Percentiles rank a stretch among this genome's conserved stretches.
Conservation (phyloP, 1,284 basidiomycete genomes). For the Austroboletus niveus region DNA sequence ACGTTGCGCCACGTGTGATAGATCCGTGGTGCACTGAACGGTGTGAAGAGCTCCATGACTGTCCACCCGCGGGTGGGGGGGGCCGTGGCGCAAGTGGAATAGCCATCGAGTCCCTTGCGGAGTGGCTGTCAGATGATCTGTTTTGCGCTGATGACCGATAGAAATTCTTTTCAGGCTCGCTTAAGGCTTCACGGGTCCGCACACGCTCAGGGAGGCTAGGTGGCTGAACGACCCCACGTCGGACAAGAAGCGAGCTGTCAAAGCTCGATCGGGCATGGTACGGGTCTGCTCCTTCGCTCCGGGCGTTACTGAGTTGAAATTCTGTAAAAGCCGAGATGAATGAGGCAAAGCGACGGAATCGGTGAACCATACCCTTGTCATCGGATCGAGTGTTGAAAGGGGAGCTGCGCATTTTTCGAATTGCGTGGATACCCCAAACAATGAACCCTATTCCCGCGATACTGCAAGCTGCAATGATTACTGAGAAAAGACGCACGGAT, state of each 20-base stretch:
- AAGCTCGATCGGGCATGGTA: background rate
- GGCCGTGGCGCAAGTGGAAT: background rate
- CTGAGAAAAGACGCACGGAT: background rate
- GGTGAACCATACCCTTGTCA: background rate
- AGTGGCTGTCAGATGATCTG: background rate
- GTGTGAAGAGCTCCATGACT: background rate
- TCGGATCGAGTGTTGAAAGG: conserved; percentile 9
- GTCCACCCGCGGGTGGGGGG: conserved; percentile 2
- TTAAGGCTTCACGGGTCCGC: conserved; percentile 4
- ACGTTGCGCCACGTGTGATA: background rate
- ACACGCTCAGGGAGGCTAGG: conserved; percentile 7
- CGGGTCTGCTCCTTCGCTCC: conserved; percentile 1
- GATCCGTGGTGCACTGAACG: background rate
- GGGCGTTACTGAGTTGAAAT: background rate
- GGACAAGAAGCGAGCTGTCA: conserved; percentile 6
- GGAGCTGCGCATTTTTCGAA: conserved; percentile 19
- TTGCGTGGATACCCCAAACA: conserved; percentile 18
- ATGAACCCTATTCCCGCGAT: conserved; percentile 22
- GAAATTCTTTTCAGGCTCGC: background rate
- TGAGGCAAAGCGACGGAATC: background rate
- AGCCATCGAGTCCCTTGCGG: background rate
- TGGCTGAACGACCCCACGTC: background rate
- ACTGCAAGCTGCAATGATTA: conserved; percentile 8
- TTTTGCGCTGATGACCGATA: background rate
- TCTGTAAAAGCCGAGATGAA: conserved; percentile 6